These are phyloP conservation scores for Malassezia arunalokei DNA, from an alignment of 1,284 basidiomycete genomes.

Conservation along the genomic window DNA sequence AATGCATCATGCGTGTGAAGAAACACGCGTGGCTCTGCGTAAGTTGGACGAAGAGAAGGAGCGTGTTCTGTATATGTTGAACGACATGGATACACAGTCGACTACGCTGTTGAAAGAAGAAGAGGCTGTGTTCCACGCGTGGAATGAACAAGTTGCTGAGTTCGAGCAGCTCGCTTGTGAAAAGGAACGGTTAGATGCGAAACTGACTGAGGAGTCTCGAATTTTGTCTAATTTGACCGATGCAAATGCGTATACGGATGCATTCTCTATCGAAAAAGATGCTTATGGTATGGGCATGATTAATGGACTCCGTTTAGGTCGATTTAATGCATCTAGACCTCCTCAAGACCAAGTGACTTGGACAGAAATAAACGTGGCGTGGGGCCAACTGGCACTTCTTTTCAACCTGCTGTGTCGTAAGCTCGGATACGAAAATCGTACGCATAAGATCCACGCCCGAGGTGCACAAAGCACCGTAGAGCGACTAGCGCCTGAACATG, in stretches of 20 bases:
- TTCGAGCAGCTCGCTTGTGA: slow-evolving; percentile 60
- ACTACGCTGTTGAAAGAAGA: slow-evolving; percentile 57
- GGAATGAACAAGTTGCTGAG: slow-evolving; percentile 60
- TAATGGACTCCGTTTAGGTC: slow-evolving; percentile 80
- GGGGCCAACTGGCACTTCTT: slow-evolving; percentile 87
- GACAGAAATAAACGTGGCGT: slow-evolving; percentile 97
- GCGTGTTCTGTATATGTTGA: slow-evolving; percentile 57
- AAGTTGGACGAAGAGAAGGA: slow-evolving; percentile 26
- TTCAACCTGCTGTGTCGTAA: slow-evolving; percentile 61
- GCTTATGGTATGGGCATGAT: slow-evolving; percentile 73
- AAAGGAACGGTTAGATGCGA: slow-evolving; percentile 59
- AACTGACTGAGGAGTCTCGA: slow-evolving; percentile 33
- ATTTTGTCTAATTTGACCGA: slow-evolving; percentile 73
- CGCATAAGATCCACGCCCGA: slow-evolving; percentile 27
- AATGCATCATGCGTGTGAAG: slow-evolving; percentile 8
- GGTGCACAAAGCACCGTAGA: slow-evolving; percentile 30
- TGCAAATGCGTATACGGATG: slow-evolving; percentile 96
- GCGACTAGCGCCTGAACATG: slow-evolving; percentile 16
- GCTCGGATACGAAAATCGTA: slow-evolving; percentile 15
- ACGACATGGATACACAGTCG: slow-evolving; percentile 58
- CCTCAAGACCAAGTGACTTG: slow-evolving; percentile 61
- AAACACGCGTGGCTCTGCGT: not conserved
- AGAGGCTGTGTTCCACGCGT: slow-evolving; percentile 74
- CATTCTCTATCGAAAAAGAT: slow-evolving; percentile 93
- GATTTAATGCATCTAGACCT: slow-evolving; percentile 63